phyloP scores from a whole-genome alignment of 2,329 filamentous ascomycete genomes.

The Karstenula rhodostoma region DNA sequence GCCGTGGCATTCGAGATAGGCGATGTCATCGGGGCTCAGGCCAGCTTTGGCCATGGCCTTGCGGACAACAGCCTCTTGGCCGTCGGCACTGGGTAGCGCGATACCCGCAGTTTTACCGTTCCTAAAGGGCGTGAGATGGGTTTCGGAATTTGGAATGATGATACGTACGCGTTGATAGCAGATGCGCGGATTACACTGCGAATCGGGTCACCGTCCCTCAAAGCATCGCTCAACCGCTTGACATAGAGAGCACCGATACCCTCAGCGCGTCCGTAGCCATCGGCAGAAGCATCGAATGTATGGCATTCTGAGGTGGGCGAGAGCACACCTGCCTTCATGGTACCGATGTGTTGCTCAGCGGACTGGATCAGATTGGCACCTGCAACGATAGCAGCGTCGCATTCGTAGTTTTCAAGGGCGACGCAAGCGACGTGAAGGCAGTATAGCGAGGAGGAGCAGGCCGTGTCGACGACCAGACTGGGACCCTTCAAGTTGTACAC shows the following conservation, averaged over 20 bases:
- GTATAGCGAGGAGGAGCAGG: constrained; percentile 30
- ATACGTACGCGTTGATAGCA: constrained; percentile 38
- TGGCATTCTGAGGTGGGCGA: constrained; percentile 22
- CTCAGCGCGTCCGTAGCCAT: constrained; percentile 35
- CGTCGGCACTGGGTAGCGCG: constrained; percentile 60
- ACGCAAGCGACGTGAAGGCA: constrained; percentile 25
- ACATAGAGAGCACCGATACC: constrained; percentile 41
- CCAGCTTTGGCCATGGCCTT: constrained; percentile 32
- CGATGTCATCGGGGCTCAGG: constrained; percentile 20
- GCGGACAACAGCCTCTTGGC: constrained; percentile 46
- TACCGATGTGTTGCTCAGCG: constrained; percentile 8
- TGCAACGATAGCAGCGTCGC: constrained; percentile 27
- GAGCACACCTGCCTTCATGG: constrained; percentile 21
- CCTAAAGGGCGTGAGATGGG: constrained; percentile 16
- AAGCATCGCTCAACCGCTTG: constrained; percentile 64
- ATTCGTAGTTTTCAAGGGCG: constrained; percentile 26
- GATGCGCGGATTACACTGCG: constrained; percentile 30
- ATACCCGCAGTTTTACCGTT: constrained; percentile 63
- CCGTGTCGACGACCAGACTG: constrained; percentile 27
- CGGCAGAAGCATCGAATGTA: constrained; percentile 28
- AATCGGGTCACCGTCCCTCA: constrained; percentile 62
- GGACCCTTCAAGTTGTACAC: constrained; percentile 35
- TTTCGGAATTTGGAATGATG: not conserved
- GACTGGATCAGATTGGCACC: constrained; percentile 24
- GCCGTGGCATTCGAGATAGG: constrained; percentile 49